Evolutionary conservation across 169 alveolate species (phyloP), one percentile per base, ranked within the genome.

Genomic region (Plasmodium reichenowi): DNA sequence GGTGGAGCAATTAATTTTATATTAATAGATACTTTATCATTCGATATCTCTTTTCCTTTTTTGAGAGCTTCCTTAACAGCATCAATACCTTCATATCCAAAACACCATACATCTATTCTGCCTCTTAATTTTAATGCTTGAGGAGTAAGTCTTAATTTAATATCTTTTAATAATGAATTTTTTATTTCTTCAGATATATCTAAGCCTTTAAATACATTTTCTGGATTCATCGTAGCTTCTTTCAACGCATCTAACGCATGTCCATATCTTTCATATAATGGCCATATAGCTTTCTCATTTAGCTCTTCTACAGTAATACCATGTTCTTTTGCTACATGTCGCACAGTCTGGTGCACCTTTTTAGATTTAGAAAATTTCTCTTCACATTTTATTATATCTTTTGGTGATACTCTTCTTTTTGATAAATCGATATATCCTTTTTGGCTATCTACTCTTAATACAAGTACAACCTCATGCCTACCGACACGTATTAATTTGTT

Each of bases 361-460:
- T 97, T 98, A 24, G 98, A 95, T 88, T 97, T 98, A 26, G 98
- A 96, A 89, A 93, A 98, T 88, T 94, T 95, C 87, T 96, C 97
- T 85, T 96, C 98, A 71, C 98, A 95, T 76, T 96, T 96, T 22
- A 94, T 95, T 13, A 97, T 96, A 83, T 98, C 99, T 88, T 97
- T 99, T 6, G 99, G 98, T 29, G 98, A 95, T 22, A 98, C 99
- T 10, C 98, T 93, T 83, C 96, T 96, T 93, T 98, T 98, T 54
- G 99, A 97, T 85, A 98, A 96, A 93, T 98, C 99, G 54, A 98
- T 97, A 91, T 97, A 98, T 56, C 99, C 99, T 96, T 98, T 98
- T 87, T 96, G 96, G 71, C 96, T 91, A 94, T 98, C 99, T 8
- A 98, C 99, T 63, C 99, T 93, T 5, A 98, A 94, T 10, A 98